Evolutionary conservation across 192 early-diverging fungal genomes (phyloP), one percentile per base, ranked within the genome.

Genomic region (Coemansia sp.): DNA sequence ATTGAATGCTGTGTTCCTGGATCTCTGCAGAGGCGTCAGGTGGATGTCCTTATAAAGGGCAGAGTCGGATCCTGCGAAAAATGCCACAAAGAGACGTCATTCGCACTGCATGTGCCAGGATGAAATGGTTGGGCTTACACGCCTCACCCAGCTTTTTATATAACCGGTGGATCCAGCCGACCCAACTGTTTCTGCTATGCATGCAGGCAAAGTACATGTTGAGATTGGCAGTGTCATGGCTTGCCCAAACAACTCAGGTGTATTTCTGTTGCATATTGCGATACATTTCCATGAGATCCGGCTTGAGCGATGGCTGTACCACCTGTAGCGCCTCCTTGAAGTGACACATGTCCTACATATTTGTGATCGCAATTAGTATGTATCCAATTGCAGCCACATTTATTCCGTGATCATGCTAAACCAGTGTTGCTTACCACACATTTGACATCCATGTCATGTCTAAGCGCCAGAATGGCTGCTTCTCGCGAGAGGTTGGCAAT

Each of bases 401-500:
- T 32, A 6, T 32, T 32, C 6, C 29, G 6, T 32, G 5, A 32
- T 32, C 29, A 7, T 32, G 29, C 29, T 6, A 32, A 32, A 32
- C 5, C 7, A 14, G 29, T n/a, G 3, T 17, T 56, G 4, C 37
- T 60, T 54, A 54, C 51, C 38, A 61, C 59, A 2, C 39, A 17
- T 1, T 49, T 23, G 2, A 43, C 61, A 17, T 45, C 60, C 3
- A 76, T 50, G 19, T 56, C 58, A 21, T 67, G 41, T 17, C 76
- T 29, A 43, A 83, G 61, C 27, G 66, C 69, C 52, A 70, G 50
- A 50, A 92, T 63, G 6, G 90, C 87, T 15, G 93, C 91, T 76
- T 97, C 95, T 10, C 94, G 86, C 45, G 86, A 84, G 1, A 99
- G 66, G 4, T 93, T 87, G 4, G 85, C 86, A 55, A 99, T 73